Conservation (phyloP, 257 asterid genomes). For the Solanum gandarillasii region DNA sequence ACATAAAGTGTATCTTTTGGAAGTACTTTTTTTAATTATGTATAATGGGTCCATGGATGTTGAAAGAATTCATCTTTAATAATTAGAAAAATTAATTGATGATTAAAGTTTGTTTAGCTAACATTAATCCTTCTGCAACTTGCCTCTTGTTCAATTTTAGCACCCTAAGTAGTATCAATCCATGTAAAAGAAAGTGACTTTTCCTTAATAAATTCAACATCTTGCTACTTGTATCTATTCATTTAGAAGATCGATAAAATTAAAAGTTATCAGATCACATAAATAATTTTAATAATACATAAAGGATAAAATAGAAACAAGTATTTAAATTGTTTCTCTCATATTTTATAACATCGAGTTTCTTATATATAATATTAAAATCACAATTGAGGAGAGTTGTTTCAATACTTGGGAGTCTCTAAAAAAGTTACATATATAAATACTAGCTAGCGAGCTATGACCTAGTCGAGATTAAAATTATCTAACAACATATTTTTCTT, state of each 20-base stretch:
- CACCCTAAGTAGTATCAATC: background rate
- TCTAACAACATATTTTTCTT: background rate
- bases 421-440: background rate
- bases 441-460: background rate
- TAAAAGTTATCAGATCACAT: background rate
- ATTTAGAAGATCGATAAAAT: background rate
- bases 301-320: background rate
- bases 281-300: background rate
- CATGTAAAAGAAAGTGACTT: background rate
- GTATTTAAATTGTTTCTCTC: background rate
- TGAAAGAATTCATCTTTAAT: background rate
- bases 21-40: background rate
- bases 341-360: background rate
- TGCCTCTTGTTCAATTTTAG: background rate
- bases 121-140: background rate
- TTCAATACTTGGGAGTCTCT: background rate
- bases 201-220: background rate
- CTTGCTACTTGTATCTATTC: background rate
- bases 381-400: background rate
- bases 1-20: background rate
- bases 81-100: background rate
- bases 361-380: too few species aligned
- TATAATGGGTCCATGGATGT: background rate
- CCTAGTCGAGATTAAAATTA: background rate
- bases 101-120: background rate